Conservation (phyloP, 768 basidiomycete species). For the Mycena floridula region DNA sequence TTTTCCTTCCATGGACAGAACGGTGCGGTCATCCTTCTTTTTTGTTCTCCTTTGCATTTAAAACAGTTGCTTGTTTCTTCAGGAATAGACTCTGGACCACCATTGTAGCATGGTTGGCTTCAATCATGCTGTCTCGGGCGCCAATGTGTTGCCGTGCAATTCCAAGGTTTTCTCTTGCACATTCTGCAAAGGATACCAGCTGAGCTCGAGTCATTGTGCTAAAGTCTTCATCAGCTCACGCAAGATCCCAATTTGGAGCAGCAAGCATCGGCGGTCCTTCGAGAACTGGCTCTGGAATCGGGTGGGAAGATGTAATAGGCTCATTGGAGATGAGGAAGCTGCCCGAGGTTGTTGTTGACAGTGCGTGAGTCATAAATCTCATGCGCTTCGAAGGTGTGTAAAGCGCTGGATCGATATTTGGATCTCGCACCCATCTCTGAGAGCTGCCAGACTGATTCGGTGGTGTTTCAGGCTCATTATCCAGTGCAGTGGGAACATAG, state of each 20-base stretch:
- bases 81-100: conserved; percentile 13
- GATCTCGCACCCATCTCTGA: neutral
- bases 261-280: conserved; percentile 9
- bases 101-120: conserved; percentile 12
- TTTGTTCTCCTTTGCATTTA: conserved; percentile 12
- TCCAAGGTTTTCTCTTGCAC: conserved; percentile 6
- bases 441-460: neutral
- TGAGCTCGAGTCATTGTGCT: neutral
- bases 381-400: conserved; percentile 19
- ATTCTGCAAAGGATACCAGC: neutral
- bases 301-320: neutral
- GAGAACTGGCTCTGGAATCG: neutral
- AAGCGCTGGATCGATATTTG: conserved; percentile 8
- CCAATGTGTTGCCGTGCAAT: conserved; percentile 7
- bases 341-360: conserved; percentile 13
- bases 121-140: conserved; percentile 9
- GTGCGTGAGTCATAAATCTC: conserved; percentile 7
- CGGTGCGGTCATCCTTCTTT: conserved; percentile 6
- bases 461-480: neutral
- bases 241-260: conserved; percentile 1
- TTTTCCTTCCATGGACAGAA: conserved; percentile 9
- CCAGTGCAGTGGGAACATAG: conserved; percentile 4
- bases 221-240: conserved; percentile 6
- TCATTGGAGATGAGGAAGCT: conserved; percentile 13
- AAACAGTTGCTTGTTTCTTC: conserved; percentile 11